Evolutionary conservation across 1,139 yeast species (phyloP).

Genomic region (Yamadazyma diddensiae): DNA sequence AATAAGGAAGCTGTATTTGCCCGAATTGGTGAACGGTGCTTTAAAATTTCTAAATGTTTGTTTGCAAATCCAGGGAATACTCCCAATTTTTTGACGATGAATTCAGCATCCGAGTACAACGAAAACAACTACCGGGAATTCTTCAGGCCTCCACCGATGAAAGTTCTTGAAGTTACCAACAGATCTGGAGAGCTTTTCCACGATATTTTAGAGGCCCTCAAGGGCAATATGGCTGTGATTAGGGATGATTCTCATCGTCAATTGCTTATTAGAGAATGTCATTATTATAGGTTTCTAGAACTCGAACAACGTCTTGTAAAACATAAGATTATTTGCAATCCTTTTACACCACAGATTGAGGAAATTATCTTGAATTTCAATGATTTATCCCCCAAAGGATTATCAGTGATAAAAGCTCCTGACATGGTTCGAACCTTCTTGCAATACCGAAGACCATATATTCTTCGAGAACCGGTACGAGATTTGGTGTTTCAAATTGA

Average conservation of each 20-base stretch:
- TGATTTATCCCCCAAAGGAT: conserved; percentile 47
- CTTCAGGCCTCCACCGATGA: conserved; percentile 75
- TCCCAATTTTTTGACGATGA: conserved; percentile 74
- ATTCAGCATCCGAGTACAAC: conserved; percentile 52
- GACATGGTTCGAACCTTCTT: conserved; percentile 19
- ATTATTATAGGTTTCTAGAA: conserved; percentile 71
- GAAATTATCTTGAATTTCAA: conserved; percentile 56
- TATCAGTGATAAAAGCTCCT: conserved; percentile 15
- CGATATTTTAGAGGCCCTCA: conserved; percentile 55
- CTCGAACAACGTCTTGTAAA: conserved; percentile 70
- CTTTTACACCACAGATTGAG: conserved; percentile 39
- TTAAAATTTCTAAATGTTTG: conserved; percentile 56
- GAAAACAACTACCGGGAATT: conserved; percentile 32
- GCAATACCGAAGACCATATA: conserved; percentile 58
- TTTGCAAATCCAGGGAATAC: conserved; percentile 59
- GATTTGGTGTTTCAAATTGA: conserved; percentile 26
- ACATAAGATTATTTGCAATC: conserved; percentile 49
- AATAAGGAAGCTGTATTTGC: conserved; percentile 52
- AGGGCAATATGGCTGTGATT: conserved; percentile 51
- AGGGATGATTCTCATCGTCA: conserved; percentile 53
- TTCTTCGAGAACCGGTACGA: conserved; percentile 38
- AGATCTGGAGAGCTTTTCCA: conserved; percentile 58
- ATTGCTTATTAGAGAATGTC: conserved; percentile 63
- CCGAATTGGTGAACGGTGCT: conserved; percentile 57
- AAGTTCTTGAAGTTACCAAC: conserved; percentile 51